phyloP scores from a whole-genome alignment of 202 grass and related monocot species.

The Digitaria exilis region DNA sequence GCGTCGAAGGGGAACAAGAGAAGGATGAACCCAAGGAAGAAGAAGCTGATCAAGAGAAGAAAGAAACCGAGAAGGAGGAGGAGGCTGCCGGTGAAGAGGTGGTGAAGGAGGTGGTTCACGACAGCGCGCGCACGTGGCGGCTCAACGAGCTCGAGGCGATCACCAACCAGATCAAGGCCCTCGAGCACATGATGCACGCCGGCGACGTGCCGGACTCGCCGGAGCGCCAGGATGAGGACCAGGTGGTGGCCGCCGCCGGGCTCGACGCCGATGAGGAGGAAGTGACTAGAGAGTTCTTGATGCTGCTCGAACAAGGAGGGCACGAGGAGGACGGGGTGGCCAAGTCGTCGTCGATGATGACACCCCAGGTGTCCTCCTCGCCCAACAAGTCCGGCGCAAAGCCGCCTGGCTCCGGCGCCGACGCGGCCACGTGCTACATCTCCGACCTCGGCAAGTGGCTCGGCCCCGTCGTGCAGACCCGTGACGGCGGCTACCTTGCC shows the following conservation, averaged over 20 bases:
- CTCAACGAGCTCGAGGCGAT: slow-evolving; percentile 88
- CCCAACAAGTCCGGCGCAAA: slow-evolving; percentile 25
- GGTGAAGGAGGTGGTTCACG: slow-evolving; percentile 86
- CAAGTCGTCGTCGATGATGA: too few relatives aligned
- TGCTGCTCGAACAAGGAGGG: slow-evolving; percentile 61
- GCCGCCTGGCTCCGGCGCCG: slow-evolving; percentile 14
- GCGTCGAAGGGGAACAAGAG: slow-evolving; percentile 70
- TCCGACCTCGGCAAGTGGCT: slow-evolving; percentile 88
- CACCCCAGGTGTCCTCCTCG: too few relatives aligned
- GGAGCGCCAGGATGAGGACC: slow-evolving; percentile 37
- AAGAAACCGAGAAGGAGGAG: neutral
- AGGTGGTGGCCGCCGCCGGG: neutral
- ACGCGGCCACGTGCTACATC: slow-evolving; percentile 49
- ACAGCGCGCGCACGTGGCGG: slow-evolving; percentile 63
- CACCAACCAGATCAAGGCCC: slow-evolving; percentile 86
- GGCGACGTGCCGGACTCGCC: slow-evolving; percentile 35
- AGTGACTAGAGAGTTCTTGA: slow-evolving; percentile 80
- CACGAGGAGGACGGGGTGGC: neutral
- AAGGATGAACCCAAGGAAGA: slow-evolving; percentile 38
- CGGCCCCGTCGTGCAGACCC: slow-evolving; percentile 75
- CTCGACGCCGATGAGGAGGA: slow-evolving; percentile 81
- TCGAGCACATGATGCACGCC: slow-evolving; percentile 79
- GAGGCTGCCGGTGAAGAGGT: slow-evolving; percentile 53
- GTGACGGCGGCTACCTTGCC: slow-evolving; percentile 81
- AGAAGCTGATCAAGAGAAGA: slow-evolving; percentile 6